These are phyloP conservation scores for Kodamaea sp. DNA, from an alignment of 1,139 yeast species.

Conservation along the genomic window DNA sequence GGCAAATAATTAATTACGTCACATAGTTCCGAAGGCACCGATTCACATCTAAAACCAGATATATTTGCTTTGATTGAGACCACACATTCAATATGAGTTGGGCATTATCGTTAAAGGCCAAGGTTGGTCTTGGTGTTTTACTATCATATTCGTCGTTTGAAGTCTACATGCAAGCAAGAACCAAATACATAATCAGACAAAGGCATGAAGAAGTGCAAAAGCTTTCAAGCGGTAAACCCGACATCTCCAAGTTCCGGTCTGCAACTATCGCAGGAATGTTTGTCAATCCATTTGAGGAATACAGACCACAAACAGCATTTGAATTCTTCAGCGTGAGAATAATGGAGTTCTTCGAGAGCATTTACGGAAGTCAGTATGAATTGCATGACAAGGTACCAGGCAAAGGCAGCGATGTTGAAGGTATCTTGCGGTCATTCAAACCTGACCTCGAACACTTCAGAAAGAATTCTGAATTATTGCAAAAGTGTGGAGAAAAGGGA, in stretches of 20 bases:
- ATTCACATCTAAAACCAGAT: too few species aligned
- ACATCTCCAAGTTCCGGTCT: constrained; percentile 39
- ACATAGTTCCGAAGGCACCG: too few species aligned
- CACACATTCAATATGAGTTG: constrained; percentile 6
- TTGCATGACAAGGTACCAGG: constrained; percentile 51
- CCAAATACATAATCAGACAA: constrained; percentile 56
- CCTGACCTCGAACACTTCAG: constrained; percentile 57
- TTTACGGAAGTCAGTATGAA: constrained; percentile 63
- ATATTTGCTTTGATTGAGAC: too few species aligned
- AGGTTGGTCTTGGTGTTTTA: constrained; percentile 54
- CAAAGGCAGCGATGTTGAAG: constrained; percentile 43
- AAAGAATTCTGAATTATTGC: constrained; percentile 31
- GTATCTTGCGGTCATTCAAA: constrained; percentile 53
- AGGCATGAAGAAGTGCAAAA: constrained; percentile 43
- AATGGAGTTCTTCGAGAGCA: constrained; percentile 65
- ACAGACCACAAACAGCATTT: constrained; percentile 84
- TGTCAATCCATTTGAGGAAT: constrained; percentile 91
- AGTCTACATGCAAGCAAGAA: constrained; percentile 55
- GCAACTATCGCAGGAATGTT: constrained; percentile 75
- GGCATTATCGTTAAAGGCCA: constrained; percentile 27
- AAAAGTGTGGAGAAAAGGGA: constrained; percentile 25
- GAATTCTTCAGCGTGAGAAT: constrained; percentile 77
- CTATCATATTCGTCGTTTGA: constrained; percentile 71
- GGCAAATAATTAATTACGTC: too few species aligned
- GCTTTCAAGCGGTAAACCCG: constrained; percentile 12